These are phyloP conservation scores for Amanita molliuscula DNA, from an alignment of 768 basidiomycete species.

Conservation along the genomic window DNA sequence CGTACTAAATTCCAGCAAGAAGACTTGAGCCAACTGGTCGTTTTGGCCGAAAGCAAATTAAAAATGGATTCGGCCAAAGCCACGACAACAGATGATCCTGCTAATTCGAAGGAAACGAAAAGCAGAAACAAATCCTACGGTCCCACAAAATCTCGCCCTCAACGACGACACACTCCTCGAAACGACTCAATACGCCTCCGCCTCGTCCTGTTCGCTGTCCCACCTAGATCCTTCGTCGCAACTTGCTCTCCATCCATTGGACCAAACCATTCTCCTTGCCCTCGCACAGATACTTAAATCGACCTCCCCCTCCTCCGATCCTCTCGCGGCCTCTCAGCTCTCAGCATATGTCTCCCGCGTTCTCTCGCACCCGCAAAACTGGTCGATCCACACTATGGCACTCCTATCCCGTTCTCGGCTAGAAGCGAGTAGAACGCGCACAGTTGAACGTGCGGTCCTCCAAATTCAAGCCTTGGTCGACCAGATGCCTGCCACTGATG, in stretches of 20 bases:
- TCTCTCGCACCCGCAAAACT: slow-evolving; percentile 82
- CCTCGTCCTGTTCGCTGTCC: slow-evolving; percentile 22
- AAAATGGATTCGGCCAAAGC: slow-evolving; percentile 19
- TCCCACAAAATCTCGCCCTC: slow-evolving; percentile 75
- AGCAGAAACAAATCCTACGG: slow-evolving; percentile 8
- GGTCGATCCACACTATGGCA: slow-evolving; percentile 96
- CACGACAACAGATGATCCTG: slow-evolving; percentile 6
- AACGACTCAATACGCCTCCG: slow-evolving; percentile 77
- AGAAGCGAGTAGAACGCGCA: slow-evolving; percentile 80
- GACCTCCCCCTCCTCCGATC: slow-evolving; percentile 77
- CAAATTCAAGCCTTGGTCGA: slow-evolving; percentile 95
- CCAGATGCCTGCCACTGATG: slow-evolving; percentile 70
- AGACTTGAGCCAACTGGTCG: slow-evolving; percentile 81
- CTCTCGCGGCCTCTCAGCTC: slow-evolving; percentile 85
- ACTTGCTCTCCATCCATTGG: slow-evolving; percentile 83
- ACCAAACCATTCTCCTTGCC: slow-evolving; percentile 86
- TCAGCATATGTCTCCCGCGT: slow-evolving; percentile 85
- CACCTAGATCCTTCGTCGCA: slow-evolving; percentile 80
- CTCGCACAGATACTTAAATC: slow-evolving; percentile 88
- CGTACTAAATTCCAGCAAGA: slow-evolving; percentile 88
- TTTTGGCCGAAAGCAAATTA: slow-evolving; percentile 80
- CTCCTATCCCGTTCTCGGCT: slow-evolving; percentile 88
- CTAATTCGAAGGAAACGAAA: not conserved
- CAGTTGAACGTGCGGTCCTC: slow-evolving; percentile 84
- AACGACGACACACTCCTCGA: slow-evolving; percentile 97